Base-by-base conservation (phyloP, 140 eudicot genomes). In the Bidens hawaiensis region DNA sequence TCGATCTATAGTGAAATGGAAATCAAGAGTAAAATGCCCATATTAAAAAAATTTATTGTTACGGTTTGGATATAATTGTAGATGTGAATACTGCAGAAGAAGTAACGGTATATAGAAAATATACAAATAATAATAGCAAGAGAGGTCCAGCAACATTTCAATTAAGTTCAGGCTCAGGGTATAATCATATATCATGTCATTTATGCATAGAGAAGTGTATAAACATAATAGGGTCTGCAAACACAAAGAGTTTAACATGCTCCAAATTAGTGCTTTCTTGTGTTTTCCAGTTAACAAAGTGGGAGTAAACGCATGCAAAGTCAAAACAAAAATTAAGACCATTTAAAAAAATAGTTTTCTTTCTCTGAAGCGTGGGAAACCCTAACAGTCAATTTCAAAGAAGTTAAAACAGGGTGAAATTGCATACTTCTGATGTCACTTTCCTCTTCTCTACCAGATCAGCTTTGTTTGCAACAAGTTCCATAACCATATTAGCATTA, bases 401-500 rank as follows among this genome's bases (percentile, higher is more conserved):
- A 46, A 31, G 16, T 19, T 18, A 50, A 50, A 17, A 33, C 13
- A 56, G 50, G 53, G 26, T 21, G 43, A 34, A 28, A 43, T 36
- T 30, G 66, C 93, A 69, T 81, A 85, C 97, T 65, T 89, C 97
- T 62, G 93, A 71, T 47, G 93, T 72, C 62, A 89, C 93, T 54
- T 69, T 81, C 75, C 95, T 85, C 78, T 74, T 83, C 43, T 89
- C 97, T 77, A 81, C 95, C 64, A 89, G 77, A 66, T 89, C 97
- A 57, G 85, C 81, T 81, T 89, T 89, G 56, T 85, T 89, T 34
- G 93, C 97, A 52, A 95, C 97, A 73, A 89, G 93, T 40, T 95
- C 95, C 97, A 85, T 83, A 15, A 89, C 93, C 97, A 89, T 83
- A 78, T 83, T 89, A 10, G 97, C 85, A 69, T 89, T 89, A 51